Conservation (phyloP, 2,329 filamentous ascomycete genomes). For the Pseudogymnoascus sp. region DNA sequence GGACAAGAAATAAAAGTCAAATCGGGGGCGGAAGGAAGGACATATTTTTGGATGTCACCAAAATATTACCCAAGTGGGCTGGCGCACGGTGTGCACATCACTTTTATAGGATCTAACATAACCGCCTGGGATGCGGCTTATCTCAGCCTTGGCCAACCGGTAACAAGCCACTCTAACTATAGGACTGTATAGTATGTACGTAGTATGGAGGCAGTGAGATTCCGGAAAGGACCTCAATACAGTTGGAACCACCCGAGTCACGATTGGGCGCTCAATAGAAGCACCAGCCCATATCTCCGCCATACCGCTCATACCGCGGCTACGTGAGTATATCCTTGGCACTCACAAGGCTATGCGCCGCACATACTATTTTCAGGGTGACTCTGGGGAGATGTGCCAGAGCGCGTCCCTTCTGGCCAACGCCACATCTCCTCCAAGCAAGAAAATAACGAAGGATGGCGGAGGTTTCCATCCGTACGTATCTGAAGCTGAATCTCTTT, state of each 20-base stretch:
- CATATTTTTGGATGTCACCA: constrained; percentile 5
- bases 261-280: neutral
- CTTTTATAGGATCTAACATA: constrained; percentile 8
- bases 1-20: constrained; percentile 3
- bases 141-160: constrained; percentile 4
- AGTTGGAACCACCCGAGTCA: neutral
- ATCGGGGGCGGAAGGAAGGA: constrained; percentile 5
- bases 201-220: constrained; percentile 6
- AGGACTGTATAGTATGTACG: neutral
- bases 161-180: neutral
- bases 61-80: constrained; percentile 5
- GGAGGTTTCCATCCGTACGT: neutral
- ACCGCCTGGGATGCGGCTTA: constrained; percentile 4
- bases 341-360: neutral
- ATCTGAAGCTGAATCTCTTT: neutral
- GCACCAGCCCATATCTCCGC: neutral
- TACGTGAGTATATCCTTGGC: neutral
- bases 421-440: neutral
- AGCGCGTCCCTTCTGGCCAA: neutral
- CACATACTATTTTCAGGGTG: neutral
- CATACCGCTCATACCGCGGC: neutral
- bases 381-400: neutral
- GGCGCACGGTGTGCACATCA: constrained; percentile 6
- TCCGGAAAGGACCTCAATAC: neutral
- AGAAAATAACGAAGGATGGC: neutral